A percentile compares a stretch with the other conserved stretches of the same genome.
Conservation (phyloP, 345 rosid species). For the Gossypium rotundifolium region DNA sequence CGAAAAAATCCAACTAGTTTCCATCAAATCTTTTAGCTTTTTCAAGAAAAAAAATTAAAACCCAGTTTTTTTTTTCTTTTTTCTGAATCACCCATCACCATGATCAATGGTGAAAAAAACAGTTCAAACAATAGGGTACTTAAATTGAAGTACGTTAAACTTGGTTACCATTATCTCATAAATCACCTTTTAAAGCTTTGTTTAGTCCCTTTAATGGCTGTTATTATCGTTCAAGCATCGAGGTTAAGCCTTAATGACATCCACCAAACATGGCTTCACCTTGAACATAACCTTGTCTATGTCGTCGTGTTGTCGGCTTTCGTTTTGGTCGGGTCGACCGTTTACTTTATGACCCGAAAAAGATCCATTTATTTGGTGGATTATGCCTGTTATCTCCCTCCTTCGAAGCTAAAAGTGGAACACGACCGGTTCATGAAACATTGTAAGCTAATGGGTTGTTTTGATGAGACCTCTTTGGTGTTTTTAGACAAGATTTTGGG, state of each 20-base stretch:
- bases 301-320: slow-evolving; percentile 57
- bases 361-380: slow-evolving; percentile 73
- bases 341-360: slow-evolving; percentile 77
- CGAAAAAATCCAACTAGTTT: neutral
- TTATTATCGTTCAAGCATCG: slow-evolving; percentile 44
- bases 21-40: neutral
- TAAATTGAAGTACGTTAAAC: slow-evolving; percentile 76
- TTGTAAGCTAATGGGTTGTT: slow-evolving; percentile 57
- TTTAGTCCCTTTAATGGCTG: slow-evolving; percentile 64
- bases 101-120: slow-evolving; percentile 29
- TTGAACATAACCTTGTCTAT: slow-evolving; percentile 68
- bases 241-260: slow-evolving; percentile 57
- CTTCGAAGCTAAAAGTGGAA: slow-evolving; percentile 45
- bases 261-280: slow-evolving; percentile 74
- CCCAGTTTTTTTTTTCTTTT: neutral
- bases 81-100: slow-evolving; percentile 11
- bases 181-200: slow-evolving; percentile 65
- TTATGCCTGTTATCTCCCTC: slow-evolving; percentile 75
- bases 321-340: slow-evolving; percentile 61
- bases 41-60: neutral
- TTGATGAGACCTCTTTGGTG: slow-evolving; percentile 72
- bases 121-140: slow-evolving; percentile 40
- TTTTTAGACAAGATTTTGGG: slow-evolving; percentile 80
- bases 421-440: slow-evolving; percentile 71
- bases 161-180: slow-evolving; percentile 79